A percentile compares a stretch with the other conserved stretches of the same genome.
Evolutionary conservation across 2,329 filamentous ascomycete genomes (phyloP).

Genomic region (Macrophomina tecta): DNA sequence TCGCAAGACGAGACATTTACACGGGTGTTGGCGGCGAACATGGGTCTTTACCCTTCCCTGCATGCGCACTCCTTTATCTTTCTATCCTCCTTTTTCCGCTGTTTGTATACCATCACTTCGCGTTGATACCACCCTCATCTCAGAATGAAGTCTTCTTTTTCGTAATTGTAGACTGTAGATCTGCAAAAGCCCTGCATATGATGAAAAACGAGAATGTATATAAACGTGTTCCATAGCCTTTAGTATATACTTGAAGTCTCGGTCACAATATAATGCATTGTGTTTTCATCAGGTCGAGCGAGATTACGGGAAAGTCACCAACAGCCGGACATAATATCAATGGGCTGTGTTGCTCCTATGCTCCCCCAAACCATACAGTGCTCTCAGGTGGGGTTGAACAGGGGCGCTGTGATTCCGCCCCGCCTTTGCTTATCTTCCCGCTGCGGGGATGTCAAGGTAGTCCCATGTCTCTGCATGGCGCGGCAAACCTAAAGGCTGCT

Average conservation of each 20-base stretch:
- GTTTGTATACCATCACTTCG: conserved; percentile 25
- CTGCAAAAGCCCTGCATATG: neutral
- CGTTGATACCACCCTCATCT: conserved; percentile 23
- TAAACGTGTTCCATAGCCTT: too few species aligned
- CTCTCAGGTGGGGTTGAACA: too few species aligned
- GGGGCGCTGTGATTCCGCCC: too few species aligned
- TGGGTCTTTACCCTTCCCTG: conserved; percentile 16
- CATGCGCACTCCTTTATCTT: neutral
- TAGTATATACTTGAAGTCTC: too few species aligned
- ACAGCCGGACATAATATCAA: too few species aligned
- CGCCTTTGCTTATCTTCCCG: too few species aligned
- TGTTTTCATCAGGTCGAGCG: too few species aligned
- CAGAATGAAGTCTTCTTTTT: conserved; percentile 13
- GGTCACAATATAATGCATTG: too few species aligned
- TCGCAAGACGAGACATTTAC: conserved; percentile 6
- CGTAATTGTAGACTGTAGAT: neutral
- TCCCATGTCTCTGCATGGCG: neutral
- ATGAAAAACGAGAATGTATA: too few species aligned
- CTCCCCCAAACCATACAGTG: too few species aligned
- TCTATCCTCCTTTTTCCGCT: conserved; percentile 10
- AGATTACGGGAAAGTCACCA: too few species aligned
- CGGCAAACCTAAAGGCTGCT: neutral
- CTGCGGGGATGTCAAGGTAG: neutral
- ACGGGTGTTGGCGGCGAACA: conserved; percentile 21
- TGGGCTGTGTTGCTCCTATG: too few species aligned